Evolutionary conservation across 2,329 filamentous ascomycete genomes (phyloP), one percentile per base, ranked within the genome.

Genomic region (Ceratocystiopsis minuta): DNA sequence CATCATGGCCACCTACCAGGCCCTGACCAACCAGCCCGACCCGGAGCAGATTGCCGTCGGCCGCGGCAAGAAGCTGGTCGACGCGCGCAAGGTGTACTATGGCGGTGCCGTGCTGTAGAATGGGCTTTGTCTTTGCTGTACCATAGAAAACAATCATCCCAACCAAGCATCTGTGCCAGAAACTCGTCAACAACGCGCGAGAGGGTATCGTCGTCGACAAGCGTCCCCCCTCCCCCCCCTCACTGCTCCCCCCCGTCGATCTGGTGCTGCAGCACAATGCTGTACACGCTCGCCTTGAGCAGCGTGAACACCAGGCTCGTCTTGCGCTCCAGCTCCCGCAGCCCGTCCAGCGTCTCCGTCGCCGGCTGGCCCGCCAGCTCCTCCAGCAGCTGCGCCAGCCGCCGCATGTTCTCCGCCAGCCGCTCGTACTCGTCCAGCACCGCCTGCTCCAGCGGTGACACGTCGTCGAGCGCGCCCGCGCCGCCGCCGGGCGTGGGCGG

Each of bases 211-310:
- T 43, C 39, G 34, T 36, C 35, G n/a, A n/a, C n/a, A 6, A 31
- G 24, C 24, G 2, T 17, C 51, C 60, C 54, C 28, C 56, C 55
- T 14, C n/a, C n/a, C n/a, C n/a, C n/a, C n/a, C n/a, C n/a, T 18
- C 54, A 55, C 47, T 64, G 61, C 50, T 68, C 67, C 39, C 74
- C 80, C 60, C 78, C 82, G 48, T 80, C 78, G 53, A 93, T 85
- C 70, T 96, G 84, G 70, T 96, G 88, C 70, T 98, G 88, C 65
- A 98, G 60, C 47, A 98, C 87, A 64, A 98, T 98, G 57, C 83
- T 93, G 64, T 98, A 98, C 49, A 98, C 90, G 60, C 88, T 96
- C 16, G 90, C 88, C 66, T 98, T 98, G 56, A 98, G 70, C 56
- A 96, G 62, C 48, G 90, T 98, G 60, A 93, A 96, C 17, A 95